Base-by-base conservation (phyloP, 805 yeast species). In the Metschnikowia henanensis region DNA sequence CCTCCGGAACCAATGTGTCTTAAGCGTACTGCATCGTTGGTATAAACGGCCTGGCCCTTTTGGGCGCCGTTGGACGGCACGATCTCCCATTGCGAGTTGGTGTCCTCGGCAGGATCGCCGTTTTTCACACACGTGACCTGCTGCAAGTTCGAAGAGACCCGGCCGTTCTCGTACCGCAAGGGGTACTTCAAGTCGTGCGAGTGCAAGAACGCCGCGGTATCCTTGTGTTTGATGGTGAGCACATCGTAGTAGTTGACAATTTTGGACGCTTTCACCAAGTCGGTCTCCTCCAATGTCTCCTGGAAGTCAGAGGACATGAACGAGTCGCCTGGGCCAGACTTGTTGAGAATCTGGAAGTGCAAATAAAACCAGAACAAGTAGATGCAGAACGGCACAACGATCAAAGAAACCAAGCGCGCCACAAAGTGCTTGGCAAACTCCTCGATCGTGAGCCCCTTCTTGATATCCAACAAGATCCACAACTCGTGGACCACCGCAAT, bases 281-380 rank as follows among this genome's bases (percentile, higher is more conserved):
- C 81, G 39, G 91, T 87, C 60, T 94, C 99, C 29, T 81, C 83
- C 40, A 94, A 75, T 26, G 96, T 84, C 59, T 89, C 96, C 70
- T 94, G 98, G 76, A 94, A 94, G 47, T 85, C 91, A 6, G 94
- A 76, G n/a, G 94, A 80, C 99, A 94, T 94, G 63, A 92, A 90
- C 3, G 76, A 75, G 62, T 94, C 97, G 49, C 99, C 99, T 5
- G 97, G 94, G 22, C 99, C 99, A 2, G 98, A 91, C 53, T 79
- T 83, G 55, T 68, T 76, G 58, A 94, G 77, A 20, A 94, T 77
- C 23, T 80, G 77, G 67, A 94, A 94, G 67, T 94, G 99, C 41
- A 91, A 74, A 70, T 83, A 89, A 69, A 92, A 94, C 96, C 97
- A 90, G 56, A 80, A 82, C 50, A 90, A 72, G 62, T 89, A 94